A percentile compares a stretch with the other conserved stretches of the same genome.
Conservation (phyloP, 2,329 filamentous ascomycete genomes). For the Pseudonectria buxi region DNA sequence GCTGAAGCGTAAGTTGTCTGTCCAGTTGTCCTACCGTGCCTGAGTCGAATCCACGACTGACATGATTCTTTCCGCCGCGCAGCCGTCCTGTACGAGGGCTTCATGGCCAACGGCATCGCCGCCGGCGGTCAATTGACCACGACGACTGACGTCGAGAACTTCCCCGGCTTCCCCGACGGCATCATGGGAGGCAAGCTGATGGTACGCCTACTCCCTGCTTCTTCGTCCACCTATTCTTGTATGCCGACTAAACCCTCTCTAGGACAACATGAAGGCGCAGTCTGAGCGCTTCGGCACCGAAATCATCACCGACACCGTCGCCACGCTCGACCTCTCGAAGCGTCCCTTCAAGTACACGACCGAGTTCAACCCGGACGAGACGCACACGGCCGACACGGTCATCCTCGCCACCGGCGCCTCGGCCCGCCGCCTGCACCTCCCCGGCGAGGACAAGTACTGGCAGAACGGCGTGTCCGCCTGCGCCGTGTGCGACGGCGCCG, state of each 20-base stretch:
- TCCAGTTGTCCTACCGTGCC: background rate
- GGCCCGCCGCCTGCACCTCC: conserved; percentile 72
- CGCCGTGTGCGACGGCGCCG: conserved; percentile 93
- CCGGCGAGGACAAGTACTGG: conserved; percentile 94
- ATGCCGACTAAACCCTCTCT: conserved; percentile 4
- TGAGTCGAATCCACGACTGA: conserved; percentile 7
- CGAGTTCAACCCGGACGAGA: conserved; percentile 76
- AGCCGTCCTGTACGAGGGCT: conserved; percentile 93
- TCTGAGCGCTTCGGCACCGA: conserved; percentile 87
- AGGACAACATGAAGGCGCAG: conserved; percentile 87
- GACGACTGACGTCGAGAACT: conserved; percentile 98
- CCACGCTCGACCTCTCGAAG: conserved; percentile 74
- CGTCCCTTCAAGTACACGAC: conserved; percentile 91
- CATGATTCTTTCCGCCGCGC: background rate
- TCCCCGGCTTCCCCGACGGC: conserved; percentile 83
- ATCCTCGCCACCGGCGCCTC: conserved; percentile 96
- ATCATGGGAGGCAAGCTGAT: conserved; percentile 86
- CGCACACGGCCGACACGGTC: conserved; percentile 82
- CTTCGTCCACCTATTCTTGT: background rate
- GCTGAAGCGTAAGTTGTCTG: conserved; percentile 59
- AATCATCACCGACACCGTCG: conserved; percentile 88
- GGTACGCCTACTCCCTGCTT: conserved; percentile 37
- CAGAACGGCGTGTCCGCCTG: conserved; percentile 94
- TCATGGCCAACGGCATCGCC: conserved; percentile 94
- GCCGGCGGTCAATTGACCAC: conserved; percentile 96